Base-by-base conservation (phyloP, 345 rosid genomes). In the Viola odorata region DNA sequence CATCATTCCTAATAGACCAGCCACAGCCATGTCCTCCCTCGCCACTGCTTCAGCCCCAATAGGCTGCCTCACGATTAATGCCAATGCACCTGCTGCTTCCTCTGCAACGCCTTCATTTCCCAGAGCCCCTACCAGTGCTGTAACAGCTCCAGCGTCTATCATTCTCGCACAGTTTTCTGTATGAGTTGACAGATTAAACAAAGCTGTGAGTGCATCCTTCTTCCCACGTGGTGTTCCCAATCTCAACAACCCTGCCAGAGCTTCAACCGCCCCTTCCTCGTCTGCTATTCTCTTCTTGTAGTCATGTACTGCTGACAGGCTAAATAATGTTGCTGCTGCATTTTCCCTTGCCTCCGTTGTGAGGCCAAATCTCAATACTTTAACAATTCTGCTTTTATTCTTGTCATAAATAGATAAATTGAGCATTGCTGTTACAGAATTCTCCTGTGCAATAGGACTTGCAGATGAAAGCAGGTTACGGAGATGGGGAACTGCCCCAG, bases 171-270 rank as follows among this genome's bases (percentile, higher is more conserved):
- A 91, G 70, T 88, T 95, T 10, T 95, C 95, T 0, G 79, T 70
- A 60, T 95, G 99, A 0, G 96, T 91, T 1, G 96, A 85, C 44
- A 95, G 79, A 72, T 95, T 88, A 69, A 86, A 88, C 8, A 91
- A 75, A 57, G 97, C 97, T 0, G 97, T 91, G 13, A 95, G 91
- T 0, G 96, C 96, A 65, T 95, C 99, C 77, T 88, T 95, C 83
- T 84, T 91, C 58, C 99, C 96, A 41, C 97, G 84, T 0, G 82
- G 75, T 17, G 95, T 88, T 48, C 99, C 99, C 5, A 56, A 70
- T 41, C 76, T 81, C 81, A 95, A 77, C 63, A 95, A 66, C 23
- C 66, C 81, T 0, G 92, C 84, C 62, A 88, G 72, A 50, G 99
- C 92, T 74, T 84, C 92, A 8, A 91, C 78, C 3, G 96, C 89